Percentiles rank a stretch among this genome's conserved stretches.
These are phyloP conservation scores for Pseudogymnoascus sp. DNA, from an alignment of 2,329 filamentous ascomycete genomes.

Conservation along the genomic window DNA sequence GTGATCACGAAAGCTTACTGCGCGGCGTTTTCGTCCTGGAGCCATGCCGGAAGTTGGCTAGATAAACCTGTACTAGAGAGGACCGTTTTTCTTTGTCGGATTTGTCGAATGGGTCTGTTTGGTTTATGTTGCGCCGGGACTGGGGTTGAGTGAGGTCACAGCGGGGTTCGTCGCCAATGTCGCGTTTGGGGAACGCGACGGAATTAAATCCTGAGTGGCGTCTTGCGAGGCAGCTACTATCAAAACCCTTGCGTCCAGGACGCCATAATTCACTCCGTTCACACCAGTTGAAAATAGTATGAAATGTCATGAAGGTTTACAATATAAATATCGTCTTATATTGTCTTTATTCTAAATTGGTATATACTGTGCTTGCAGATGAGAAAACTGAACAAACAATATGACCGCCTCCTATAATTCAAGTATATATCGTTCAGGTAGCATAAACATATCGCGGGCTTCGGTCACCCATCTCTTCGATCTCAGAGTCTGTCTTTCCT, in stretches of 20 bases:
- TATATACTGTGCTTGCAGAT: conserved; percentile 2
- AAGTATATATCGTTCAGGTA: background rate
- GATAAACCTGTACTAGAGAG: background rate
- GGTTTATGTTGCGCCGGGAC: background rate
- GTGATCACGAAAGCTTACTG: conserved; percentile 15
- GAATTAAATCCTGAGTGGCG: background rate
- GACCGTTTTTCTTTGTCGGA: background rate
- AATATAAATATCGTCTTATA: background rate
- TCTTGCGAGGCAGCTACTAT: background rate
- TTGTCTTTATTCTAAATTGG: background rate
- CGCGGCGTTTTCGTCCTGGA: conserved; percentile 18
- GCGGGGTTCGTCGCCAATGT: conserved; percentile 5
- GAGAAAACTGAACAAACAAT: background rate
- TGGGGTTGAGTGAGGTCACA: background rate
- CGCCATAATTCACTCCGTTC: background rate
- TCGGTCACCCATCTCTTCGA: conserved; percentile 35
- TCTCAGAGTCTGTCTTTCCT: conserved; percentile 34
- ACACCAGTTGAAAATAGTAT: background rate
- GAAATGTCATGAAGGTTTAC: background rate
- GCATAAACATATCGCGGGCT: conserved; percentile 27
- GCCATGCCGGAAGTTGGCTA: conserved; percentile 17
- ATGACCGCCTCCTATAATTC: background rate
- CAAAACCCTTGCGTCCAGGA: background rate
- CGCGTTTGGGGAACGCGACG: background rate
- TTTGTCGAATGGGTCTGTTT: background rate